Conservation (phyloP, 345 rosid genomes). For the Hibiscus mutabilis region DNA sequence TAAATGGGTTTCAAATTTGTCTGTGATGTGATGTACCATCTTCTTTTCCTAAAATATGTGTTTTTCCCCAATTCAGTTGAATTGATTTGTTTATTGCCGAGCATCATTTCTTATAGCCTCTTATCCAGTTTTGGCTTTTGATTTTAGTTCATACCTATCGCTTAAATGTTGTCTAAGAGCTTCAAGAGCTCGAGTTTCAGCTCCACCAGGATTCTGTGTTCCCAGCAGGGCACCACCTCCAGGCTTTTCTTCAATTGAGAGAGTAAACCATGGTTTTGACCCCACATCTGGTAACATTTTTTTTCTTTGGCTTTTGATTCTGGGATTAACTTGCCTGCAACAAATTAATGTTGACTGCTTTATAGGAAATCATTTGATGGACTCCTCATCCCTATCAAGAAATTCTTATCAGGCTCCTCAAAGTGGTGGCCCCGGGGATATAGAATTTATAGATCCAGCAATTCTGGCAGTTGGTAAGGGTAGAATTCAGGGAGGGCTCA, state of each 20-base stretch:
- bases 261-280: slow-evolving; percentile 44
- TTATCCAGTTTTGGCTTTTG: not conserved
- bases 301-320: not conserved
- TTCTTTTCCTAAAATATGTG: not conserved
- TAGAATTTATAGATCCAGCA: slow-evolving; percentile 91
- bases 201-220: slow-evolving; percentile 81
- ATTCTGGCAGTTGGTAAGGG: slow-evolving; percentile 91
- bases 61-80: not conserved
- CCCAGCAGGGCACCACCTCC: slow-evolving; percentile 90
- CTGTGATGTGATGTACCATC: too few species aligned
- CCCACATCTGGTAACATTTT: slow-evolving; percentile 32
- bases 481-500: slow-evolving; percentile 48
- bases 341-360: not conserved
- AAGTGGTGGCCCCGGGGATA: slow-evolving; percentile 39
- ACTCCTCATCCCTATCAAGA: slow-evolving; percentile 43
- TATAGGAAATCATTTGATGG: slow-evolving; percentile 47
- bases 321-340: not conserved
- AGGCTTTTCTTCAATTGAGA: slow-evolving; percentile 69
- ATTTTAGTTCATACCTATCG: not conserved
- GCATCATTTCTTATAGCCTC: not conserved
- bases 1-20: not conserved
- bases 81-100: not conserved
- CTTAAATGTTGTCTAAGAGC: slow-evolving; percentile 20
- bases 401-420: slow-evolving; percentile 38
- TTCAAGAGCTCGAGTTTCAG: slow-evolving; percentile 66